Evolutionary conservation across 129 eudicot species (phyloP).

Genomic region (Solidago caesia): DNA sequence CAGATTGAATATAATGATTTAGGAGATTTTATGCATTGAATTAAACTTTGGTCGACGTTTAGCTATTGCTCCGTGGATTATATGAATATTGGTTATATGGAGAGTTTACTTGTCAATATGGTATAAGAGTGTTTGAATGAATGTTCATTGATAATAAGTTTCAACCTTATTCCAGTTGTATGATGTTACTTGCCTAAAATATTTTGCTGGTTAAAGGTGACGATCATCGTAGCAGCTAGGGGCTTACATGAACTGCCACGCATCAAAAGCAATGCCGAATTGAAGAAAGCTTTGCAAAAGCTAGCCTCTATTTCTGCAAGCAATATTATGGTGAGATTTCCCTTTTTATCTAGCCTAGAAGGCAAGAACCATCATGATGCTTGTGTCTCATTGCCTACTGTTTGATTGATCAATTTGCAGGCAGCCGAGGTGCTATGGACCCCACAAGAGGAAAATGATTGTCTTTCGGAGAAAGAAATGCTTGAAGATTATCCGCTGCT

Average conservation of each 20-base stretch:
- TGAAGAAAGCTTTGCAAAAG: slow-evolving; percentile 72
- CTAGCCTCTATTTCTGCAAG: slow-evolving; percentile 62
- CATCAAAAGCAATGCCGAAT: slow-evolving; percentile 49
- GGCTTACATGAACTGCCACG: slow-evolving; percentile 55
- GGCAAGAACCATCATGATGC: background rate
- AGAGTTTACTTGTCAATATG: too few relatives aligned
- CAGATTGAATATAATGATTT: background rate
- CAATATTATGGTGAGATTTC: slow-evolving; percentile 43
- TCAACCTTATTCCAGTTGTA: background rate
- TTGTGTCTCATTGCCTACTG: too few relatives aligned
- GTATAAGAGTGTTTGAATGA: too few relatives aligned
- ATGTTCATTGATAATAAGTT: too few relatives aligned
- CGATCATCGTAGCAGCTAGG: slow-evolving; percentile 80
- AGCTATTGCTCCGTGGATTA: background rate
- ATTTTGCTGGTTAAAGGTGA: slow-evolving; percentile 51
- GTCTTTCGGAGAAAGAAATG: slow-evolving; percentile 54
- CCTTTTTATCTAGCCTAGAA: background rate
- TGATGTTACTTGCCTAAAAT: background rate
- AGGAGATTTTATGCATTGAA: background rate
- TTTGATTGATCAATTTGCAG: slow-evolving; percentile 34
- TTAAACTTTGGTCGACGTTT: background rate
- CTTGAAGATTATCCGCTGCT: slow-evolving; percentile 62
- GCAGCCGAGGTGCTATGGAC: slow-evolving; percentile 86
- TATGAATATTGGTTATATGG: too few relatives aligned
- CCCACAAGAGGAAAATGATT: slow-evolving; percentile 69